These are phyloP conservation scores for Vitellaria paradoxa DNA, from an alignment of 179 eudicot species.

Conservation along the genomic window DNA sequence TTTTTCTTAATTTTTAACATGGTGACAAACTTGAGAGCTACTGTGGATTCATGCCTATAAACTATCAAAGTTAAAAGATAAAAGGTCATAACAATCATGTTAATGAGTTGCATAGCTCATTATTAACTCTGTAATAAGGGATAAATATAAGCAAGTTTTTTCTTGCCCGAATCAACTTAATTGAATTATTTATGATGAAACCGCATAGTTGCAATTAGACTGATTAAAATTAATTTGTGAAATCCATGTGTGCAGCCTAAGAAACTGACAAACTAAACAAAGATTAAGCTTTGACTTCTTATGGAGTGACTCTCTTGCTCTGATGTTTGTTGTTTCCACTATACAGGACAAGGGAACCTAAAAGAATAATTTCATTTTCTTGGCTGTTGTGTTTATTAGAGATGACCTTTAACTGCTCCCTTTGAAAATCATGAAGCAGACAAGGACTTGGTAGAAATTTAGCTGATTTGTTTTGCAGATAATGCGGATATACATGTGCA, in stretches of 20 bases:
- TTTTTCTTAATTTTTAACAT: too few species aligned
- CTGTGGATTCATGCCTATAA: too few species aligned
- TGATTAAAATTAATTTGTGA: background rate
- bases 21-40: too few species aligned
- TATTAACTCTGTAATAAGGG: too few species aligned
- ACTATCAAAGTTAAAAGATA: too few species aligned
- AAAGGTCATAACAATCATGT: too few species aligned
- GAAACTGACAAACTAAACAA: slow-evolving; percentile 11
- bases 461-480: slow-evolving; percentile 29
- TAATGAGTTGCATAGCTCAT: too few species aligned
- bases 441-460: slow-evolving; percentile 23
- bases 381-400: background rate
- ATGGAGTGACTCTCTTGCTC: slow-evolving; percentile 3
- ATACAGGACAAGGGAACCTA: slow-evolving; percentile 7
- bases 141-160: background rate
- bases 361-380: background rate
- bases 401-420: slow-evolving; percentile 35
- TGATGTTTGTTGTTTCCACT: slow-evolving; percentile 12
- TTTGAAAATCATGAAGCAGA: slow-evolving; percentile 39
- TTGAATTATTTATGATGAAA: background rate
- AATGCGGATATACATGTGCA: slow-evolving; percentile 36
- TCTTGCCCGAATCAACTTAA: background rate
- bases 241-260: background rate
- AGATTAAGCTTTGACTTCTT: slow-evolving; percentile 15
- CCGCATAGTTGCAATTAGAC: too few species aligned